phyloP scores from a whole-genome alignment of 257 asterid genomes.

The Rauvolfia tetraphylla region DNA sequence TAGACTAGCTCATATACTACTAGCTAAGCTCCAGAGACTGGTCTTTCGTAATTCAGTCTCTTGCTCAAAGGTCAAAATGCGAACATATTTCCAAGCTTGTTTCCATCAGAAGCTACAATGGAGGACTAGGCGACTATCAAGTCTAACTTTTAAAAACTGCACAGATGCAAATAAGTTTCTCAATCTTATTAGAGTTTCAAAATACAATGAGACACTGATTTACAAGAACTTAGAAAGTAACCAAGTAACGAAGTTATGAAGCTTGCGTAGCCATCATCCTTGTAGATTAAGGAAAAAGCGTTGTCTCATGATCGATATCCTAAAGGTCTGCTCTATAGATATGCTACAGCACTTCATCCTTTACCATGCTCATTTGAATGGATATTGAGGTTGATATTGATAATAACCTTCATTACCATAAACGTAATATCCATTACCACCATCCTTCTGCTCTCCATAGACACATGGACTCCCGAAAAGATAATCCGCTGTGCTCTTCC shows the following conservation, averaged over 20 bases:
- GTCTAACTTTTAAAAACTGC: background rate
- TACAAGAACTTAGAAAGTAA: background rate
- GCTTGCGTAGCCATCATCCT: background rate
- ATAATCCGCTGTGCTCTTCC: slow-evolving; percentile 70
- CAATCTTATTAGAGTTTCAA: background rate
- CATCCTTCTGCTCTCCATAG: slow-evolving; percentile 23
- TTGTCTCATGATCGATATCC: background rate
- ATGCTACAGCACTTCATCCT: background rate
- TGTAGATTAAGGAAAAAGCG: background rate
- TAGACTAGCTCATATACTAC: background rate
- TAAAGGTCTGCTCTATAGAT: background rate
- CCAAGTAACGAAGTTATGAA: background rate
- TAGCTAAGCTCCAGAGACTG: background rate
- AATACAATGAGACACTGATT: background rate
- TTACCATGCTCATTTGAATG: background rate
- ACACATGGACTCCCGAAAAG: slow-evolving; percentile 60
- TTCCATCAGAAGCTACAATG: background rate
- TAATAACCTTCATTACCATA: slow-evolving; percentile 2
- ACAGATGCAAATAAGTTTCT: background rate
- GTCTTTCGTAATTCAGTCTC: background rate
- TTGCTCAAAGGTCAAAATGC: no score
- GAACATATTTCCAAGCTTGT: background rate
- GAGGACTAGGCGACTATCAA: background rate
- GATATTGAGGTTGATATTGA: slow-evolving; percentile 5
- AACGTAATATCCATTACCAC: slow-evolving; percentile 9